Base-by-base conservation (phyloP, 176 grass and related monocot species). In the Avena atlantica region DNA sequence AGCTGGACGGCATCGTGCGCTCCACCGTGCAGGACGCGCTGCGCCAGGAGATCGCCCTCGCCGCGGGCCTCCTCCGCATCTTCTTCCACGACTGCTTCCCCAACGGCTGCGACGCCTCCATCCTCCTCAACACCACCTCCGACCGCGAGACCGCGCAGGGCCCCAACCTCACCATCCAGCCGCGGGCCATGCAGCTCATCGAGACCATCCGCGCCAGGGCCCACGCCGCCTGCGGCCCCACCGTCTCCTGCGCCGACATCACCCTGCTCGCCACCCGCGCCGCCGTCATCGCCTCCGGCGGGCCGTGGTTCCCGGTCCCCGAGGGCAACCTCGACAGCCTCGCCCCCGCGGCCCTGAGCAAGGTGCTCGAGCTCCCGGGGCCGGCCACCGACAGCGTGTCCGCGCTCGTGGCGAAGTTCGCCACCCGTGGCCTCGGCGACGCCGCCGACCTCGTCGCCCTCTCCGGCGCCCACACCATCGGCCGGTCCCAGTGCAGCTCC, bases 401-500 rank as follows among this genome's bases (percentile, higher is more conserved):
- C 0, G 0, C 8, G 2, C 82, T 89, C 67, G n/a, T 58, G 36
- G 1, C 19, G 1, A 2, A 1, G 2, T 89, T 89, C 76, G n/a
- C 8, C 3, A 69, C 10, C 76, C 23, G 72, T 45, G 51, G 51
- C 0, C 83, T 89, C 44, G 2, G 88, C 31, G 83, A 62, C 47
- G 12, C 19, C 8, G 52, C 57, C 21, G 88, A 89, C 48, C 83
- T 89, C 31, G 88, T 89, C 58, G 90, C 92, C 81, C 92, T 97
- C 11, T 97, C 95, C 1, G 92, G 95, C 0, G 92, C 81, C 36
- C 95, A 94, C 90, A 94, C 92, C 87, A 70, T 97, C 50, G 95
- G 92, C 2, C 52, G 70, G 40, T 83, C 92, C 3, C 88, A 87
- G 60, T 97, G 95, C 82, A 23, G 65, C 58, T 23, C 14, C 29